Base-by-base conservation (phyloP, 106 monocot species). In the Phalaenopsis equestris region DNA sequence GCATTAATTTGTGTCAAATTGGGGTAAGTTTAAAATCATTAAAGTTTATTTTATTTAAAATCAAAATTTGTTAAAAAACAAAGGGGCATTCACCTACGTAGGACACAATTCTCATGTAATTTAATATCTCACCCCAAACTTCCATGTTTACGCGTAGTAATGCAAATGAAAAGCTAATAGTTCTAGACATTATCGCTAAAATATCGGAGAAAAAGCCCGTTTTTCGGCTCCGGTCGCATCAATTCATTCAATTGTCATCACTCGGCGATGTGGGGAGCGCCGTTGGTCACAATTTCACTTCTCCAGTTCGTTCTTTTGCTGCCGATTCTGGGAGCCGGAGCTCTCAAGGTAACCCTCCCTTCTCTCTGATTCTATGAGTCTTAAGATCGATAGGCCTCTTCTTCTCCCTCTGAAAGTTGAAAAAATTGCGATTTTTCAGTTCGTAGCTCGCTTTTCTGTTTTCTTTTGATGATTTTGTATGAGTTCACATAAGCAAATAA, bases 291-390 rank as follows among this genome's bases (percentile, higher is more conserved):
- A 42, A n/a, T 74, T 19, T 42, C 45, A 0, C 42, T 74, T 74
- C n/a, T 74, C 43, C 42, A 17, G 1, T 12, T 74, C 45, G 17
- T 74, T 18, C 6, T 74, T 43, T 43, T 38, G n/a, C 74, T 74
- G 74, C 43, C 36, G 74, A 42, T 74, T 9, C 74, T 19, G 15
- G 74, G 42, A 74, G 74, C 2, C 74, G 74, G 43, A 74, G 74
- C 74, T 74, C 43, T 74, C 17, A 42, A 43, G 74, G 74, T 43
- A 74, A 42, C 18, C 5, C 74, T 10, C 21, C 42, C 2, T 1
- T 2, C 41, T 45, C n/a, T 43, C 41, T 74, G 6, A 15, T 45
- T 74, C 41, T 72, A 24, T 39, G 8, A 41, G 14, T 15, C 72
- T 15, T 41, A 38, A 15, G 38, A 11, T 14, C 38, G 3, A 11